phyloP scores from a whole-genome alignment of 768 basidiomycete genomes.

The Pisolithus microcarpus region DNA sequence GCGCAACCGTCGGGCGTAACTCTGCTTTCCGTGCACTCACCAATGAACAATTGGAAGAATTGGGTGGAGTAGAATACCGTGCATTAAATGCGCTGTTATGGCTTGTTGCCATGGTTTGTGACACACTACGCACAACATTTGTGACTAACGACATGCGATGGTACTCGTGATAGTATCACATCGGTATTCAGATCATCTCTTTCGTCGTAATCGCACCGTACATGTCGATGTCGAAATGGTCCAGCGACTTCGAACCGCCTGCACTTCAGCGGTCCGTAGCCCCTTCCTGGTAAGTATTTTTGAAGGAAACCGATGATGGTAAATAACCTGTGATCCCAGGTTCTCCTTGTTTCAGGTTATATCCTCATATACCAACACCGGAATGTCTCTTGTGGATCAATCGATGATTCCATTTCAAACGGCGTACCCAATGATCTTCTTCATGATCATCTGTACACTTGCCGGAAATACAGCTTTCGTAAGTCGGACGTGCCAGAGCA shows the following conservation, averaged over 20 bases:
- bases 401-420: slow-evolving; percentile 90
- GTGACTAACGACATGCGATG: too few relatives aligned
- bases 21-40: too few relatives aligned
- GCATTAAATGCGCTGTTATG: too few relatives aligned
- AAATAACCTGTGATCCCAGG: slow-evolving; percentile 38
- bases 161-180: slow-evolving; percentile 86
- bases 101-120: too few relatives aligned
- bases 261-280: slow-evolving; percentile 47
- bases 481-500: slow-evolving; percentile 30
- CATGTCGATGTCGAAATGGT: slow-evolving; percentile 57
- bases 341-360: slow-evolving; percentile 80
- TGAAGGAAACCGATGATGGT: too few relatives aligned
- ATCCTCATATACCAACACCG: slow-evolving; percentile 85
- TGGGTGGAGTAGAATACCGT: too few relatives aligned
- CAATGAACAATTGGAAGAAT: too few relatives aligned
- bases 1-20: too few relatives aligned
- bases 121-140: too few relatives aligned
- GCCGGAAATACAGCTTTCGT: slow-evolving; percentile 94
- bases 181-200: slow-evolving; percentile 58
- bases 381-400: too few relatives aligned
- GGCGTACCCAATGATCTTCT: slow-evolving; percentile 74
- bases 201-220: slow-evolving; percentile 80
- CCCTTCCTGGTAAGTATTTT: slow-evolving; percentile 60
- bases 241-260: slow-evolving; percentile 51
- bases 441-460: slow-evolving; percentile 68